Evolutionary conservation across 108 stramenopile species (phyloP), one percentile per base, ranked within the genome.

Genomic region (Cyclostephanos tholiformis): DNA sequence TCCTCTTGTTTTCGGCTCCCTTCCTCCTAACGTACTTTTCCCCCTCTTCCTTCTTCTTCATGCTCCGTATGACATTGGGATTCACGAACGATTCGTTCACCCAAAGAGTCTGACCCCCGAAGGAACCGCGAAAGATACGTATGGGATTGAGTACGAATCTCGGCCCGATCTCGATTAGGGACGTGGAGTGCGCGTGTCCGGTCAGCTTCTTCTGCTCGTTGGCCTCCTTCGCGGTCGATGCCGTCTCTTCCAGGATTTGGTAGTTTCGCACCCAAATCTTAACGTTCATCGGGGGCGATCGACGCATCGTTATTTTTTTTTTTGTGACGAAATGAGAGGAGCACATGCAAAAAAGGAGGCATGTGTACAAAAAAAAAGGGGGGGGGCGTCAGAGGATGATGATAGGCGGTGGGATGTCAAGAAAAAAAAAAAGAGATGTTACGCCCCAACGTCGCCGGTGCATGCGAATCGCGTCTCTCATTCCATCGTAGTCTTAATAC

Each of bases 261-360:
- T 98, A 99, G 75, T 99, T 97, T 26, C 98, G 88, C 17, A 99
- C 96, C 98, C 98, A 99, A 67, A 99, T 96, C 93, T 95, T 0
- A 32, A 72, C n/a, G 49, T 41, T 64, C n/a, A n/a, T n/a, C n/a
- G n/a, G n/a, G n/a, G n/a, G n/a, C n/a, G n/a, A n/a, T n/a, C n/a
- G n/a, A n/a, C n/a, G n/a, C n/a, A n/a, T n/a, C n/a, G n/a, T n/a
- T n/a, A n/a, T n/a, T n/a, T n/a, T n/a, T n/a, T n/a, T n/a, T n/a
- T n/a, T n/a, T n/a, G n/a, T n/a, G n/a, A n/a, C n/a, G n/a, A n/a
- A n/a, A n/a, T n/a, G n/a, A n/a, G n/a, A n/a, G n/a, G n/a, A n/a
- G n/a, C n/a, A n/a, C n/a, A n/a, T n/a, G n/a, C n/a, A n/a, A n/a
- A n/a, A n/a, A n/a, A n/a, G n/a, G n/a, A n/a, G n/a, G n/a, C n/a